Evolutionary conservation across 75 land plant genomes (phyloP).

Genomic region (Pinus albicaulis): DNA sequence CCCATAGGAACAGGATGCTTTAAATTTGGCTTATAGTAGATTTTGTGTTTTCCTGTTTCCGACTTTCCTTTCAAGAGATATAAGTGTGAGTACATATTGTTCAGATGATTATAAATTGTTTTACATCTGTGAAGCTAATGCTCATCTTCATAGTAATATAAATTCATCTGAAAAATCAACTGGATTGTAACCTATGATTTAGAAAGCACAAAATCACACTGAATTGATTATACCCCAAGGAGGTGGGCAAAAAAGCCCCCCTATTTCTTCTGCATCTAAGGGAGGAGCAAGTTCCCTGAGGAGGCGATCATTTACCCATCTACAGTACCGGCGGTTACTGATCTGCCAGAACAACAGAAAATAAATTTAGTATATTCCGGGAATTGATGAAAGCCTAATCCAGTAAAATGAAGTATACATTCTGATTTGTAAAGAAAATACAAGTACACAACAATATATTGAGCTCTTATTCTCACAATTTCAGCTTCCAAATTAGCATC

Average conservation of each 20-base stretch:
- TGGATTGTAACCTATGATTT: neutral
- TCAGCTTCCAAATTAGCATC: neutral
- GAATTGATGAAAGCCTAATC: neutral
- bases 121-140: neutral
- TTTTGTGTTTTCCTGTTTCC: neutral
- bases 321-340: conserved; percentile 76
- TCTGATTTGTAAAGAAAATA: too few relatives aligned
- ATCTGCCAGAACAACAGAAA: conserved; percentile 40
- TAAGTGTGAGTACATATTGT: neutral
- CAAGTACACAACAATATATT: neutral
- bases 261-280: conserved; percentile 78
- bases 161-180: neutral
- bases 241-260: conserved; percentile 97
- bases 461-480: neutral
- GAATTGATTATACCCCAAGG: conserved; percentile 80
- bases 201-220: neutral
- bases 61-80: neutral
- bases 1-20: neutral
- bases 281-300: conserved; percentile 96
- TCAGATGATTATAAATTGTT: neutral
- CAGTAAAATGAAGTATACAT: neutral
- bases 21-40: neutral
- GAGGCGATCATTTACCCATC: conserved; percentile 90
- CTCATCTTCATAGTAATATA: neutral
- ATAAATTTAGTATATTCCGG: neutral